Evolutionary conservation across 2,329 filamentous ascomycete species (phyloP).

Genomic region (Talaromyces sp.): DNA sequence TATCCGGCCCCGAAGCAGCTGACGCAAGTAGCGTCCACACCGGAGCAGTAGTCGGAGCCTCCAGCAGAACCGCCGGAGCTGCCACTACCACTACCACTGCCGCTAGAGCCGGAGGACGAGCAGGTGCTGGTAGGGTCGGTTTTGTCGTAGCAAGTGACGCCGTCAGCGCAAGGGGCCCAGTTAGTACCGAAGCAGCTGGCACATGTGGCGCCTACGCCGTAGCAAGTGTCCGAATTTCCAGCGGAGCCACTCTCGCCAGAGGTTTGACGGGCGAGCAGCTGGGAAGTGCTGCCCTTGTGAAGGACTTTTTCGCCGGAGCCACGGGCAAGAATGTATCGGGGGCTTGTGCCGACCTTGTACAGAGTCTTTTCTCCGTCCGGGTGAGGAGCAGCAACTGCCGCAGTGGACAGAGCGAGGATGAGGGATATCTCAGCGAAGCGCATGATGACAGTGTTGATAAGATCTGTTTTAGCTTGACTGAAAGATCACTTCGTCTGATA

Average conservation of each 20-base stretch:
- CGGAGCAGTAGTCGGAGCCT: slow-evolving; percentile 9
- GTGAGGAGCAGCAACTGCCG: slow-evolving; percentile 7
- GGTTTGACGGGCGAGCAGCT: slow-evolving; percentile 14
- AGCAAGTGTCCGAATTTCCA: slow-evolving; percentile 7
- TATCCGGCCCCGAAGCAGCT: slow-evolving; percentile 15
- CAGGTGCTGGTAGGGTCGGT: slow-evolving; percentile 5
- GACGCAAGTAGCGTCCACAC: slow-evolving; percentile 6
- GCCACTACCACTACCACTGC: slow-evolving; percentile 1
- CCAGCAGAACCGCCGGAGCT: slow-evolving; percentile 10
- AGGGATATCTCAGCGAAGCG: slow-evolving; percentile 14
- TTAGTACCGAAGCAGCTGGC: slow-evolving; percentile 15
- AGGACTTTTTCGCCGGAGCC: not conserved
- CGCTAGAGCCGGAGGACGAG: not conserved
- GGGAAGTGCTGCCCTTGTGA: not conserved
- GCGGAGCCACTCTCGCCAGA: slow-evolving; percentile 12
- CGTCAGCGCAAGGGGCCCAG: slow-evolving; percentile 10
- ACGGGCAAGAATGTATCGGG: slow-evolving; percentile 7
- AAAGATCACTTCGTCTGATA: not conserved
- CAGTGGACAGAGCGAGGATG: slow-evolving; percentile 13
- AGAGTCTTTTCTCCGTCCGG: slow-evolving; percentile 5
- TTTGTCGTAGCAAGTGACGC: not conserved
- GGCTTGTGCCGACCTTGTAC: slow-evolving; percentile 7
- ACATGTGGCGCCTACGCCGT: slow-evolving; percentile 6
- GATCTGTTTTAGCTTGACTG: not conserved
- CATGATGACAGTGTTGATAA: slow-evolving; percentile 3